Percentiles rank a stretch among this genome's conserved stretches.
These are phyloP conservation scores for Botrytis medusae DNA, from an alignment of 2,329 filamentous ascomycete genomes.

Conservation along the genomic window DNA sequence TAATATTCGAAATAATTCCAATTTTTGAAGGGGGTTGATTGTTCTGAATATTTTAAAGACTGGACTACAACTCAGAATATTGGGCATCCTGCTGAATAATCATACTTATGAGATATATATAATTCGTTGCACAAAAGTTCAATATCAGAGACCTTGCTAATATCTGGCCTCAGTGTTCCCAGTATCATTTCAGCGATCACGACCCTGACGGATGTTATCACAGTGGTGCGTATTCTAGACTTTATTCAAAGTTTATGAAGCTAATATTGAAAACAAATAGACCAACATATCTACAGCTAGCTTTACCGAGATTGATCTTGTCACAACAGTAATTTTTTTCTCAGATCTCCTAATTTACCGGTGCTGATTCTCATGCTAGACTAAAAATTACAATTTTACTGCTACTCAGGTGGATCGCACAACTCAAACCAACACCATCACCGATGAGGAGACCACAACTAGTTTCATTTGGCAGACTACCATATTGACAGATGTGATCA, in stretches of 20 bases:
- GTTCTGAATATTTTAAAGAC: no score
- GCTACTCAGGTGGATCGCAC: slow-evolving; percentile 7
- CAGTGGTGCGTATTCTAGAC: slow-evolving; percentile 2
- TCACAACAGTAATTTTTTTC: background rate
- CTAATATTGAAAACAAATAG: background rate
- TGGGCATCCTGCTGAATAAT: background rate
- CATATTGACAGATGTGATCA: slow-evolving; percentile 23
- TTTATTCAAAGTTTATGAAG: background rate
- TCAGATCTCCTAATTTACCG: no score
- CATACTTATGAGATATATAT: background rate
- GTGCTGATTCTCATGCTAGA: background rate
- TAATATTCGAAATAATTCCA: background rate
- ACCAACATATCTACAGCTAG: slow-evolving; percentile 11
- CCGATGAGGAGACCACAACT: slow-evolving; percentile 20
- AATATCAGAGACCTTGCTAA: background rate
- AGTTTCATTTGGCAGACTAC: slow-evolving; percentile 20
- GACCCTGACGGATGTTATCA: slow-evolving; percentile 3
- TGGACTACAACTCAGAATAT: background rate
- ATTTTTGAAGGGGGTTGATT: background rate
- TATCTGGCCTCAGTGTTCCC: background rate
- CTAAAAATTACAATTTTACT: slow-evolving; percentile 20
- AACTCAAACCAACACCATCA: slow-evolving; percentile 16
- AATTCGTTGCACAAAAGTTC: background rate
- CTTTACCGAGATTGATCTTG: background rate
- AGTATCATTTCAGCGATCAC: slow-evolving; percentile 11